phyloP scores from a whole-genome alignment of 1,284 basidiomycete genomes.

The Cryptococcus sp. region DNA sequence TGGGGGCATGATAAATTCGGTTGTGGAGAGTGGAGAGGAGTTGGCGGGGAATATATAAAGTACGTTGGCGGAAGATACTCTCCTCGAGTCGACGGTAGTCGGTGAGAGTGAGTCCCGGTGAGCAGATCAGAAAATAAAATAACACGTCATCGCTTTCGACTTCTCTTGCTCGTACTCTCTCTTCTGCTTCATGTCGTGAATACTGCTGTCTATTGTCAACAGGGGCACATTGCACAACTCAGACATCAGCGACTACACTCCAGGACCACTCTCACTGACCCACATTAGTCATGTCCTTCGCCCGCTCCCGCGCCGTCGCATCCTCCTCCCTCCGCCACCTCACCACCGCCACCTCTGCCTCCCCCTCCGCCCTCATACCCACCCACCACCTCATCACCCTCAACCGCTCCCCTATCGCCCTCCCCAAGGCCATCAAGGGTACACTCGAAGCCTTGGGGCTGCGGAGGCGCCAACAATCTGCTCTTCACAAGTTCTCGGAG shows the following conservation, averaged over 20 bases:
- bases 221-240: no score
- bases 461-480: constrained; percentile 50
- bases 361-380: constrained; percentile 5
- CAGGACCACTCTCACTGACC: no score
- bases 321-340: constrained; percentile 1
- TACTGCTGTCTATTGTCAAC: no score
- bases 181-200: no score
- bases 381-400: constrained; percentile 54
- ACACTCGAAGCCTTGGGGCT: constrained; percentile 52
- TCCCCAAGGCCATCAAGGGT: constrained; percentile 47
- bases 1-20: no score
- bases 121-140: neutral
- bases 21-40: neutral
- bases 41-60: neutral
- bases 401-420: constrained; percentile 53
- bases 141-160: neutral
- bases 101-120: no score
- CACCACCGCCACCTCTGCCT: constrained; percentile 4
- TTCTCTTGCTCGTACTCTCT: no score
- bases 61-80: neutral
- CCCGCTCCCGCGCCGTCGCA: neutral
- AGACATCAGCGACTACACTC: no score
- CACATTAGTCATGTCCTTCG: constrained; percentile 2
- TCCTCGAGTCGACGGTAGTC: no score
- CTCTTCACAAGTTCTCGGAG: constrained; percentile 49